Evolutionary conservation across 805 yeast genomes (phyloP), one percentile per base, ranked within the genome.

Genomic region (Metschnikowia proteae): DNA sequence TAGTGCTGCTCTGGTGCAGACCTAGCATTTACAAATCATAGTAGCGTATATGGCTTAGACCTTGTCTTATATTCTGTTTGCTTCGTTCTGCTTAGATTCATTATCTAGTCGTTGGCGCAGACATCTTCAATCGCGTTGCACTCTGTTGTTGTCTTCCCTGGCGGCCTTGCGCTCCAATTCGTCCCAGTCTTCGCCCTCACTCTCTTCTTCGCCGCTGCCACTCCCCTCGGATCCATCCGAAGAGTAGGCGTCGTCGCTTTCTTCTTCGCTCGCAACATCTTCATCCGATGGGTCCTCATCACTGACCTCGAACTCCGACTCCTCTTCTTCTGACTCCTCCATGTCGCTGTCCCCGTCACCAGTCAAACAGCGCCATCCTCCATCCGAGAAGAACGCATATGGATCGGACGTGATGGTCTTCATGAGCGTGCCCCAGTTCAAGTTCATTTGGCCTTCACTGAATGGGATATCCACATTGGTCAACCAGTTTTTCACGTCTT

Each of bases 401-500:
- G 99, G 98, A 66, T 94, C 97, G 3, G 90, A 83, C 55, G 79
- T 82, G 54, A 92, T 82, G 0, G 97, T 89, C 70, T 90, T 92
- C 97, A 94, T 92, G 63, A 94, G 91, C 25, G 90, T 84, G 10
- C 83, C 75, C 99, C 99, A 94, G 71, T 89, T 90, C 80, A 94
- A 82, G 72, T 92, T 92, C 71, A 94, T 86, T 39, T 96, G 91
- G 46, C 97, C 97, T 61, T 90, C 97, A 63, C 91, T 86, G 72
- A 79, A 84, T 34, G 99, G 96, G 54, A 94, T 86, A 66, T 94
- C 99, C 62, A 94, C 96, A 65, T 94, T 96, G n/a, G 96, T 88
- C 51, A 94, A 75, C 99, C 99, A 94, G 44, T 88, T 89, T 67
- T 92, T 94, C 53, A 94, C 87, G 63, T 87, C 92, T 64, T 94